A percentile compares a stretch with the other conserved stretches of the same genome.
phyloP scores from a whole-genome alignment of 2,329 filamentous ascomycete genomes.

The Tolypocladium ovalisporum region DNA sequence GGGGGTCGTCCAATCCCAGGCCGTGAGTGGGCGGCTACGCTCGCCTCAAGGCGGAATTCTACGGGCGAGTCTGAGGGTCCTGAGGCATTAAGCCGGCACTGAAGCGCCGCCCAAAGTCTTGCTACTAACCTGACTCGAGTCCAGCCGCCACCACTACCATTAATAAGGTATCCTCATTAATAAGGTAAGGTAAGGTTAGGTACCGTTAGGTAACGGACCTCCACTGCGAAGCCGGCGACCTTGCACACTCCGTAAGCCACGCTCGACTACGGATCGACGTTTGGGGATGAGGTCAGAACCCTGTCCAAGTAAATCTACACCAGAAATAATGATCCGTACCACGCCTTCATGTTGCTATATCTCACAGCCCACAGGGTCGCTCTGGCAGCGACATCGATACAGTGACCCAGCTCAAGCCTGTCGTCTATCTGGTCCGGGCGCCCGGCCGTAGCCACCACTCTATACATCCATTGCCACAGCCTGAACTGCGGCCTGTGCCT shows the following conservation, averaged over 20 bases:
- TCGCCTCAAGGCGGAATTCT: slow-evolving; percentile 8
- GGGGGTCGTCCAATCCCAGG: background rate
- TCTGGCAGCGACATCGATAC: background rate
- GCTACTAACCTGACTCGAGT: background rate
- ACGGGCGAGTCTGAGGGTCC: slow-evolving; percentile 1
- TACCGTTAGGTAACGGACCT: no score
- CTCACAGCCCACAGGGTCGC: background rate
- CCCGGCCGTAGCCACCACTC: background rate
- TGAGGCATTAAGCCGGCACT: slow-evolving; percentile 3
- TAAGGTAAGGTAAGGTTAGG: no score
- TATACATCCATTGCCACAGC: slow-evolving; percentile 3
- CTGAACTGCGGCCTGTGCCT: slow-evolving; percentile 19
- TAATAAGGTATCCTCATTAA: no score
- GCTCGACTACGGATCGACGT: background rate
- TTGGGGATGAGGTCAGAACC: no score
- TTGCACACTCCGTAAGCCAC: background rate
- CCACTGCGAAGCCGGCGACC: background rate
- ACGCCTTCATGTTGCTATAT: background rate
- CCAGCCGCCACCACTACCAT: background rate
- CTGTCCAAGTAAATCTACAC: background rate
- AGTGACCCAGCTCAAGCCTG: background rate
- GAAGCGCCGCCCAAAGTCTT: no score
- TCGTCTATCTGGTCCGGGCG: background rate
- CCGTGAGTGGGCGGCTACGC: slow-evolving; percentile 4
- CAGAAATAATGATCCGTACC: background rate